Percentiles rank a stretch among this genome's conserved stretches.
These are phyloP conservation scores for Aureobasidium subglaciale DNA, from an alignment of 2,329 filamentous ascomycete species.

Conservation along the genomic window DNA sequence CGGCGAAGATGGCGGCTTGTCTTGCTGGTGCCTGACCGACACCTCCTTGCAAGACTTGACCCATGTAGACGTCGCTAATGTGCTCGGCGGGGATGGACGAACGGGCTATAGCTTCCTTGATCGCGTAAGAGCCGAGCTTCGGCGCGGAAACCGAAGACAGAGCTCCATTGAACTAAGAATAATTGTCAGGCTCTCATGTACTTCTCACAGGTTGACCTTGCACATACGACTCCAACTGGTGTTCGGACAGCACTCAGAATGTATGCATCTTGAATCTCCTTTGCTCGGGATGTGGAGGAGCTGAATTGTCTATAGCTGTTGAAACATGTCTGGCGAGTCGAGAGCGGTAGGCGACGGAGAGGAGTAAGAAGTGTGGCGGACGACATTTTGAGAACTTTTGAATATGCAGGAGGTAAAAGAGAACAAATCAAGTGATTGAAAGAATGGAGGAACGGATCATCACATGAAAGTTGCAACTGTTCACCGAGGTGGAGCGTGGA, in stretches of 20 bases:
- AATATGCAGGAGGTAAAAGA: background rate
- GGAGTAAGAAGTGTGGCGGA: slow-evolving; percentile 4
- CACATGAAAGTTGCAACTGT: slow-evolving; percentile 10
- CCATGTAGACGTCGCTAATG: slow-evolving; percentile 94
- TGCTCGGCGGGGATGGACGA: slow-evolving; percentile 72
- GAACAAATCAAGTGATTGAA: background rate
- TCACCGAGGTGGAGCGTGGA: slow-evolving; percentile 9
- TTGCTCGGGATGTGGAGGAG: slow-evolving; percentile 39
- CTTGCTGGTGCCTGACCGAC: slow-evolving; percentile 87
- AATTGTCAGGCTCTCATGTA: background rate
- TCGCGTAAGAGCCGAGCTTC: slow-evolving; percentile 81
- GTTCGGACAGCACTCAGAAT: slow-evolving; percentile 87
- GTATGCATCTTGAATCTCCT: slow-evolving; percentile 84
- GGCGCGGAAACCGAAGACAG: slow-evolving; percentile 77
- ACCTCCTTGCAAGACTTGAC: slow-evolving; percentile 79
- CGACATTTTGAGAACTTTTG: background rate
- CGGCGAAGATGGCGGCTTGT: slow-evolving; percentile 83
- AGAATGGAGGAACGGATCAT: slow-evolving; percentile 5
- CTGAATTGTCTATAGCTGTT: slow-evolving; percentile 34
- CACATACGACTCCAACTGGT: slow-evolving; percentile 72
- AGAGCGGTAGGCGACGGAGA: slow-evolving; percentile 1
- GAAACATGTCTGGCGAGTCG: slow-evolving; percentile 5
- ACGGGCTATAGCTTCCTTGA: slow-evolving; percentile 83
- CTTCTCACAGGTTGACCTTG: background rate
- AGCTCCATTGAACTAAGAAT: slow-evolving; percentile 81